A percentile compares a stretch with the other conserved stretches of the same genome.
phyloP scores from a whole-genome alignment of 768 basidiomycete genomes.

The Lactarius hengduanensis region DNA sequence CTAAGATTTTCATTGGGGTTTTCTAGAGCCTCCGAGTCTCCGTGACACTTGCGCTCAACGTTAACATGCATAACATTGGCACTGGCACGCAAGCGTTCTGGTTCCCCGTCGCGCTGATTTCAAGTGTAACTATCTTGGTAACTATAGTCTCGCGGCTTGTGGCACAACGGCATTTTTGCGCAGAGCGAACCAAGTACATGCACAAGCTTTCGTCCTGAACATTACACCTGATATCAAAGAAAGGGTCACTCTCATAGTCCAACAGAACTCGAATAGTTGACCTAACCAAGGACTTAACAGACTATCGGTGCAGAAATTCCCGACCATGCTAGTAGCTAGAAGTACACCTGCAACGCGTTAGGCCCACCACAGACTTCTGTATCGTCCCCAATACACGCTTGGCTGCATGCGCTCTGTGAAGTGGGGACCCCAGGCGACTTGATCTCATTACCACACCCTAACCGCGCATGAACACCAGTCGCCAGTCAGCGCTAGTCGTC shows the following conservation, averaged over 20 bases:
- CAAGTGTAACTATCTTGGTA: too few relatives aligned
- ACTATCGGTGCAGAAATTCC: background rate
- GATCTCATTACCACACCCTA: slow-evolving; percentile 10
- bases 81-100: too few relatives aligned
- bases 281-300: background rate
- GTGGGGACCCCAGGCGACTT: background rate
- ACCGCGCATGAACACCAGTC: background rate
- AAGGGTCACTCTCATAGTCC: background rate
- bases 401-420: background rate
- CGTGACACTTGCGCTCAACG: too few relatives aligned
- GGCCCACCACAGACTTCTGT: slow-evolving; percentile 10
- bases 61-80: too few relatives aligned
- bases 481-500: background rate
- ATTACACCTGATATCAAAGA: too few relatives aligned
- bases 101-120: background rate
- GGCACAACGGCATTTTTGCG: too few relatives aligned
- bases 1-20: too few relatives aligned
- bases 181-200: too few relatives aligned
- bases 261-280: too few relatives aligned
- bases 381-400: slow-evolving; percentile 2
- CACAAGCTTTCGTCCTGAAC: too few relatives aligned
- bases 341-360: slow-evolving; percentile 2
- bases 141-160: too few relatives aligned
- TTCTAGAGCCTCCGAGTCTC: too few relatives aligned
- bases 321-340: background rate